Evolutionary conservation across 176 grass and related monocot genomes (phyloP), one percentile per base, ranked within the genome.

Genomic region (Carex scoparia): DNA sequence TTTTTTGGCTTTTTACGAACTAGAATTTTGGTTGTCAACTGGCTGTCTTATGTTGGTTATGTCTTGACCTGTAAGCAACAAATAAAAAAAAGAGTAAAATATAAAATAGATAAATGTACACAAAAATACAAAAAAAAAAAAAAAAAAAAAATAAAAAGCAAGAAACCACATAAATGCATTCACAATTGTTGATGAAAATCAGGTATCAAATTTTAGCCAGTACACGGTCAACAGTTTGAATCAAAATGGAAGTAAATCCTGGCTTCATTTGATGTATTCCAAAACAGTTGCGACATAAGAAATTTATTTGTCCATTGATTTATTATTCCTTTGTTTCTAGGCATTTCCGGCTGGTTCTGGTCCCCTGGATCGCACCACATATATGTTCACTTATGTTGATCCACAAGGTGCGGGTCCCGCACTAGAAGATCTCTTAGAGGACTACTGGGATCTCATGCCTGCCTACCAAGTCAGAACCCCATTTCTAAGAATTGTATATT

Each of bases 311-410:
- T 67, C 31, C 13, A 69, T 46, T 56, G 32, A 32, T 12, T 15
- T 56, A 56, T 46, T 64, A 38, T 58, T 42, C 82, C 7, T 84
- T 32, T 79, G 81, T 55, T 60, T 89, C 61, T 80, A 97, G 94
- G 93, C 93, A 15, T 98, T 98, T 92, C 95, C 95, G 77, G 86
- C 95, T 65, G 95, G 95, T 84, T 93, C 95, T 86, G 91, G 88
- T 86, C 91, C 89, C 2, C 88, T 57, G 64, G 95, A 98, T 82
- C 88, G 95, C 10, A 98, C 95, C 18, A 92, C 93, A 55, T 98
- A 98, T 86, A 93, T 98, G 95, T 98, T 98, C 88, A 98, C 95
- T 86, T 98, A 98, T 57, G 86, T 94, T 85, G 89, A 94, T 85
- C 85, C 92, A 40, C 84, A 89, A 86, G 84, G 66, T 70, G 92